Base-by-base conservation (phyloP, 805 yeast species). In the Cyberlindnera xishuangbannaensis region DNA sequence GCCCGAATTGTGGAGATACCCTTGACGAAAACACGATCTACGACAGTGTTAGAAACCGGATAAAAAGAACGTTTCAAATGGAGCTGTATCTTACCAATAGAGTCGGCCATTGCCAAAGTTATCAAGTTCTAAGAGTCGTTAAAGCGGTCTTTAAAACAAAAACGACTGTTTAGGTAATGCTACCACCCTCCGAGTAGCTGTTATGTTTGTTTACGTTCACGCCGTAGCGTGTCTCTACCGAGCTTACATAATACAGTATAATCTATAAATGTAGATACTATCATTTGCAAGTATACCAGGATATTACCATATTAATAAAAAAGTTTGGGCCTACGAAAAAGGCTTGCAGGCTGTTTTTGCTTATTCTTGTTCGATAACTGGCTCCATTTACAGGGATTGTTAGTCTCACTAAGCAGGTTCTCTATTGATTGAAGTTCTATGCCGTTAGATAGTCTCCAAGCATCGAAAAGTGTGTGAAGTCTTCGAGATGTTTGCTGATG, bases 1-100 rank as follows among this genome's bases (percentile, higher is more conserved):
- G 87, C 73, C 41, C 81, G 67, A 34, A 85, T 82, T 5, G 92
- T 83, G 27, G 87, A 66, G 39, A 85, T 82, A 5, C 95, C 94
- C 59, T 80, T 81, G 25, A 74, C 81, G 58, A 85, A 85, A 6
- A 84, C 90, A 31, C 85, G 73, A 59, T 84, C 95, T 62, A 13
- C n/a, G n/a, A n/a, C n/a, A n/a, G 14, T 13, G 26, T 8, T 8
- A 24, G 26, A 8, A n/a, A 15, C 9, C 11, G 22, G 22, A 18
- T 18, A 25, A 15, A 14, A 18, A 27, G n/a, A n/a, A n/a, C 15
- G n/a, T 11, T 18, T 18, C 18, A 13, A 14, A 18, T 13, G 11
- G 25, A 5, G 9, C 16, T 24, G 19, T 7, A 16, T 18, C 46
- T 48, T 51, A 64, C 69, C 69, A 31, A 71, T 67, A 9, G 75